phyloP scores from a whole-genome alignment of 1,284 basidiomycete species.

The Hortiboletus rubellus region DNA sequence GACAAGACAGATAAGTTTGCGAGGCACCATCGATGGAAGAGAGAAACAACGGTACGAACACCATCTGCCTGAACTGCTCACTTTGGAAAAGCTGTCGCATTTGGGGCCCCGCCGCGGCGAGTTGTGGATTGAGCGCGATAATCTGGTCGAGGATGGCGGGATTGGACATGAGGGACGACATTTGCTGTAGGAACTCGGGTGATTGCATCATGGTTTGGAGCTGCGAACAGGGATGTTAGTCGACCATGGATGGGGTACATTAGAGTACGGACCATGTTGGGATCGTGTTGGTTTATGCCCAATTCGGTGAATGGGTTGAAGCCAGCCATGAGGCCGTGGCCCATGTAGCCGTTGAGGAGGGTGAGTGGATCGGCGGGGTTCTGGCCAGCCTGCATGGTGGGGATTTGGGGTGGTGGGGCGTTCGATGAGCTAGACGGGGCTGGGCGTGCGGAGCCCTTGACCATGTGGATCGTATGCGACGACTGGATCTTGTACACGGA shows the following conservation, averaged over 20 bases:
- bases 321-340: constrained; percentile 72
- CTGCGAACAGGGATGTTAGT: constrained; percentile 39
- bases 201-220: constrained; percentile 83
- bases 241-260: not conserved
- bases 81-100: constrained; percentile 79
- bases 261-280: constrained; percentile 74
- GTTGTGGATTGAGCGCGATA: constrained; percentile 79
- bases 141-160: constrained; percentile 84
- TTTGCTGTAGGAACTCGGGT: constrained; percentile 77
- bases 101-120: constrained; percentile 77
- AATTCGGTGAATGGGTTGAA: constrained; percentile 88
- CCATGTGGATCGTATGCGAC: constrained; percentile 89
- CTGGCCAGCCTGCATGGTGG: constrained; percentile 81
- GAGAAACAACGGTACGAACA: constrained; percentile 47
- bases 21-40: not conserved
- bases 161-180: constrained; percentile 74
- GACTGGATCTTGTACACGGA: constrained; percentile 87
- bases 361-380: constrained; percentile 79
- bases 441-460: constrained; percentile 76
- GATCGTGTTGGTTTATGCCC: constrained; percentile 84
- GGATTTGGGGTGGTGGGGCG: constrained; percentile 48
- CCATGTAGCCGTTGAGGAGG: constrained; percentile 68
- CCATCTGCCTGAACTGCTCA: constrained; percentile 79
- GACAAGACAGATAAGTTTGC: not conserved
- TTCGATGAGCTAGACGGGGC: constrained; percentile 32